Conservation (phyloP, 2,329 filamentous ascomycete genomes). For the Microcera coccophila region DNA sequence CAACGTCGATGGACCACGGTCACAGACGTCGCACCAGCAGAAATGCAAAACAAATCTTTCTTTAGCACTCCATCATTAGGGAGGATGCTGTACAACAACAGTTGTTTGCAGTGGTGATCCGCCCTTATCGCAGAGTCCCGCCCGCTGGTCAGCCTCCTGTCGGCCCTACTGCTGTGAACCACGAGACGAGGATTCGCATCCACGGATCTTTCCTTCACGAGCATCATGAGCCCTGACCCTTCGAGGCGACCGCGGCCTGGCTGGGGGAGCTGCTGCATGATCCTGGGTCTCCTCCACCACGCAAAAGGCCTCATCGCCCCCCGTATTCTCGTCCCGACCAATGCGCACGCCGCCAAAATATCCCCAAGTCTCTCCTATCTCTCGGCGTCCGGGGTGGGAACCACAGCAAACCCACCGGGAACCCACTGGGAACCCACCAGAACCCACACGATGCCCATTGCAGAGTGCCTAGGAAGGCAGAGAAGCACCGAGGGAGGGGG, state of each 20-base stretch:
- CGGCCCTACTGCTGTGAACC: too few species aligned
- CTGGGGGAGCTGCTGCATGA: background rate
- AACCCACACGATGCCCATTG: background rate
- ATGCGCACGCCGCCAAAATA: constrained; percentile 13
- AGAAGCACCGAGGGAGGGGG: too few species aligned
- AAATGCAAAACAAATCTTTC: too few species aligned
- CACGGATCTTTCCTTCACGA: background rate
- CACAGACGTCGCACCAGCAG: too few species aligned
- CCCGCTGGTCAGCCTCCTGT: background rate
- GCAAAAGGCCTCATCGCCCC: constrained; percentile 13
- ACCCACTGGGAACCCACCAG: background rate
- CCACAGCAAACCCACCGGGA: constrained; percentile 2
- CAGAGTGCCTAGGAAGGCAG: constrained; percentile 10
- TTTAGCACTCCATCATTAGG: too few species aligned
- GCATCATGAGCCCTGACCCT: background rate
- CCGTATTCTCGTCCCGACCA: constrained; percentile 6
- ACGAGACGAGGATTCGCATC: too few species aligned
- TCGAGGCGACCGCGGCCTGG: background rate
- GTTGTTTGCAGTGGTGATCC: too few species aligned
- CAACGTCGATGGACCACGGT: too few species aligned
- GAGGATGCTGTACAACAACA: too few species aligned
- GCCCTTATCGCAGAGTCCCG: background rate
- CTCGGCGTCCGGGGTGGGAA: constrained; percentile 17
- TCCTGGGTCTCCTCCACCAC: background rate
- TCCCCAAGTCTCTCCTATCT: constrained; percentile 15